Evolutionary conservation across 768 basidiomycete species (phyloP), one percentile per base, ranked within the genome.

Genomic region (Wakefieldia striispora): DNA sequence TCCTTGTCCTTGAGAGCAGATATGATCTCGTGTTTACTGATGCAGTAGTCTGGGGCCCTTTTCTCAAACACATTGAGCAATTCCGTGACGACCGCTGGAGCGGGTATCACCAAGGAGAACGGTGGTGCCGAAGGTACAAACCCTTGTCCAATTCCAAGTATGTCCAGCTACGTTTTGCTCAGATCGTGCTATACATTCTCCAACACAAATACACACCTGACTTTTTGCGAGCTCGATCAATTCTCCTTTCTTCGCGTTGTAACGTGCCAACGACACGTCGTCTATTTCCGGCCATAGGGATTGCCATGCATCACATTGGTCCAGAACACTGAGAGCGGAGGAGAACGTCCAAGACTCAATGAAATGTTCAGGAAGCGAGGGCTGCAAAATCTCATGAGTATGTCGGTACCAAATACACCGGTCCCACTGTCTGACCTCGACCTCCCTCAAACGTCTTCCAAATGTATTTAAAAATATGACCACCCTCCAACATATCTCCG

Each of bases 301-400:
- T 11, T 78, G 76, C 90, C 92, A 94, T 2, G 69, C 67, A 54
- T 90, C 86, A 58, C 86, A 90, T 56, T 85, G 84, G 12, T 91
- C 84, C 23, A 93, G 82, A 38, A 87, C 83, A 54, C 86, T 91
- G 38, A 95, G 74, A 17, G 91, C 84, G 0, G 94, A 91, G 16
- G 89, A 91, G 68, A 92, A 97, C 29, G 81, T 86, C 97, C 97
- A 99, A 0, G 90, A 86, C 63, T 97, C 91, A 29, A 97, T 75
- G 64, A 95, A 97, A 61, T 85, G 81, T 16, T 73, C 71, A 0
- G 87, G 78, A 20, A 88, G 71, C 4, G 72, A 75, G 29, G 60
- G 64, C 80, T 84, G 51, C 16, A 42, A 55, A 49, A 53, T 39
- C 27, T 51, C 40, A 44, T 68, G 42, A 70, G 64, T 26, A 40